Base-by-base conservation (phyloP, 2,329 filamentous ascomycete genomes). In the Bisporella sp. region DNA sequence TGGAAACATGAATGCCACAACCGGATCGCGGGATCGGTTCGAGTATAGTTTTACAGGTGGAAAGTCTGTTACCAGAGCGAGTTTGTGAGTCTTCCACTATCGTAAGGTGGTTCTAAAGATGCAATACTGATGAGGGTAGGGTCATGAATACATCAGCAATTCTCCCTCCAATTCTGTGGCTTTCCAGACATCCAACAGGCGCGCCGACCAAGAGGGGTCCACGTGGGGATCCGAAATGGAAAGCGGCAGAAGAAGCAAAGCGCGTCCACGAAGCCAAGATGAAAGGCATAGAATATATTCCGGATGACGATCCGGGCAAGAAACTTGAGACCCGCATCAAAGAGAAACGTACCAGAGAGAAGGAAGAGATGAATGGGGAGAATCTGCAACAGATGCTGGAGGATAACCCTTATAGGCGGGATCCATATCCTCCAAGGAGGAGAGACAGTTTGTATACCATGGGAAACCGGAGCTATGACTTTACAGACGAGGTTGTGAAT, bases 41-140 rank as follows among this genome's bases (percentile, higher is more conserved):
- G 45, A 46, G 45, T 46, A 46, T 39, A 46, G 45, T 46, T 39
- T 46, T n/a, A 37, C 45, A 5, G 45, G 45, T 11, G 45, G 45
- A 13, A 46, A 29, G 31, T 21, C 31, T 12, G 45, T 46, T 28
- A 46, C 45, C 8, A 46, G 45, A 46, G n/a, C n/a, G 9, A 31
- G 21, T 8, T 29, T 46, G 45, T 46, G 21, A 39, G 45, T 46
- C 29, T 45, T 31, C 8, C 7, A 4, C n/a, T 21, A 13, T 8
- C 29, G 3, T 12, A 28, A 31, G 33, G 28, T 31, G 21, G 6
- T 6, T 13, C 30, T 5, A 11, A 44, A n/a, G 6, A 32, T 45
- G 43, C 31, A 9, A 12, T 7, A 7, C 12, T 28, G 33, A 8
- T 31, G 28, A 7, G 8, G 33, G 3, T 39, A 46, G 45, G 45